Percentiles rank a stretch among this genome's conserved stretches.
Evolutionary conservation across 2,329 filamentous ascomycete genomes (phyloP).

Genomic region (Ophiostoma himal-ulmi): DNA sequence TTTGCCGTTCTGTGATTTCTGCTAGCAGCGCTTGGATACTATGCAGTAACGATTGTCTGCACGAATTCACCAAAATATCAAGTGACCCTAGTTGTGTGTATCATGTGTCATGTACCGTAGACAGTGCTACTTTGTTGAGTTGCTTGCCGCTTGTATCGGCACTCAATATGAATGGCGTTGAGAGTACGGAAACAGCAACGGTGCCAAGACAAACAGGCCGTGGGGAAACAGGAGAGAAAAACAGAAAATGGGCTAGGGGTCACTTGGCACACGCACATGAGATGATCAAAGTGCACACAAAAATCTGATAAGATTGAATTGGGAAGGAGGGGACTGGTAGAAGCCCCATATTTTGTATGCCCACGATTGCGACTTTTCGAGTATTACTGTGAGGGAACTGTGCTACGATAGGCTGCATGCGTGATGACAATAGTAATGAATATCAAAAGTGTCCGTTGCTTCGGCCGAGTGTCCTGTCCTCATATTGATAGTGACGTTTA

Average conservation of each 20-base stretch:
- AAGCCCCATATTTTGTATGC: not conserved
- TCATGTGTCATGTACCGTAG: not conserved
- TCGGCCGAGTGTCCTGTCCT: not conserved
- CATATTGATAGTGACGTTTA: not conserved
- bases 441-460: not conserved
- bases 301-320: slow-evolving; percentile 11
- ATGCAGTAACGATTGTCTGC: not conserved
- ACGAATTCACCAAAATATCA: not conserved
- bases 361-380: not conserved
- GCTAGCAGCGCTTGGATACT: not conserved
- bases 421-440: not conserved
- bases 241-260: not conserved
- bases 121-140: not conserved
- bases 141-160: not conserved
- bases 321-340: not conserved
- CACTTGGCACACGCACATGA: slow-evolving; percentile 2
- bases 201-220: not conserved
- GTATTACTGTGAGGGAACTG: not conserved
- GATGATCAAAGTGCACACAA: not conserved
- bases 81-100: not conserved
- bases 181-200: not conserved
- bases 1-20: not conserved
- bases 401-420: not conserved
- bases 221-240: slow-evolving; percentile 5
- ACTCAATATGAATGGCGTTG: not conserved